These are phyloP conservation scores for Hypoxylon perforatum DNA, from an alignment of 495 filamentous ascomycete genomes.

Conservation along the genomic window DNA sequence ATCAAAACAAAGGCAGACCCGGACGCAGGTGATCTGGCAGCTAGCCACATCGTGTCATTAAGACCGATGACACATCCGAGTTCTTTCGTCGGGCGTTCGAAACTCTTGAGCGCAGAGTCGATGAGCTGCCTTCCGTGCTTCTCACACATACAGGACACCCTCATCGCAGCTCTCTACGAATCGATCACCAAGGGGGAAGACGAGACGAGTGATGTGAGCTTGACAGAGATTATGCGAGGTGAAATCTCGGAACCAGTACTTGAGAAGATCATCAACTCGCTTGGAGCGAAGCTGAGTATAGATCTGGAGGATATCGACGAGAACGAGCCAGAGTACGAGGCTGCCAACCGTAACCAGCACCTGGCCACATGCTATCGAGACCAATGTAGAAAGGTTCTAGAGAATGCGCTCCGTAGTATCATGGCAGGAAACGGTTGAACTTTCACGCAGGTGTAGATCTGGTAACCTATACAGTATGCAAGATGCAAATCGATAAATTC, in stretches of 20 bases:
- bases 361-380: conserved; percentile 54
- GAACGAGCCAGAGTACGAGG: conserved; percentile 45
- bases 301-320: conserved; percentile 48
- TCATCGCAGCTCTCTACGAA: conserved; percentile 49
- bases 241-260: conserved; percentile 30
- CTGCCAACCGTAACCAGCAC: conserved; percentile 52
- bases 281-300: conserved; percentile 43
- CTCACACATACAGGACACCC: conserved; percentile 54
- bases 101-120: conserved; percentile 37
- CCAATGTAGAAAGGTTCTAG: conserved; percentile 54
- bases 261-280: conserved; percentile 31
- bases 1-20: conserved; percentile 52
- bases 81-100: conserved; percentile 48
- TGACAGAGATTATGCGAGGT: conserved; percentile 42
- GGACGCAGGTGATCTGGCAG: conserved; percentile 36
- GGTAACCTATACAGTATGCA: not conserved
- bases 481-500: conserved; percentile 34
- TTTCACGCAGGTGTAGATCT: conserved; percentile 5
- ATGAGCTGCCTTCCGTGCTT: conserved; percentile 48
- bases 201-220: conserved; percentile 18
- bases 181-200: conserved; percentile 30
- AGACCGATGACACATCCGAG: conserved; percentile 50
- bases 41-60: conserved; percentile 53
- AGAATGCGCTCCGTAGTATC: conserved; percentile 44
- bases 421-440: conserved; percentile 26